These are phyloP conservation scores for Apiospora kogelbergensis DNA, from an alignment of 2,329 filamentous ascomycete species.

Conservation along the genomic window DNA sequence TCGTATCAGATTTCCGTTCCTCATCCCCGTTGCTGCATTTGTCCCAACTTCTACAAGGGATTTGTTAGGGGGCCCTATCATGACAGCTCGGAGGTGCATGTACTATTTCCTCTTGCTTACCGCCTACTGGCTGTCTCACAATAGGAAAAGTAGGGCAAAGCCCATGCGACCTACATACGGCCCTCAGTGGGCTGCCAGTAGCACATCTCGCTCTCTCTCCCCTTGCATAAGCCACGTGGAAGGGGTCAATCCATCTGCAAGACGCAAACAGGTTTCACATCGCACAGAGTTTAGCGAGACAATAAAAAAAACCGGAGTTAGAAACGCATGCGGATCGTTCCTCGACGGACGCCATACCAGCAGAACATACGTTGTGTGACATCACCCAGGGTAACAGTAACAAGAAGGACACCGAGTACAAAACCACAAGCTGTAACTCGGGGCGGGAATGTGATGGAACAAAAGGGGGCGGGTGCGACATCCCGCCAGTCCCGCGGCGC, in stretches of 20 bases:
- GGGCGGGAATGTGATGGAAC: neutral
- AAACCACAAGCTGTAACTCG: neutral
- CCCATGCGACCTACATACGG: neutral
- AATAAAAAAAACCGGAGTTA: neutral
- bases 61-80: neutral
- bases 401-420: neutral
- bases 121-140: neutral
- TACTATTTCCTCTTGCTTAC: neutral
- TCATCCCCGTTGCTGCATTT: neutral
- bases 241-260: neutral
- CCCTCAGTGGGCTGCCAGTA: neutral
- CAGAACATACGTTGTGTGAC: conserved; percentile 1
- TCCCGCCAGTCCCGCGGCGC: neutral
- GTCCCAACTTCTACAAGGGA: neutral
- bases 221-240: conserved; percentile 7
- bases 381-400: neutral
- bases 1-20: neutral
- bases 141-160: neutral
- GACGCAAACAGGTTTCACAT: neutral
- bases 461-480: neutral
- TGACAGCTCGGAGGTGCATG: neutral
- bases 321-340: neutral
- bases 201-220: neutral
- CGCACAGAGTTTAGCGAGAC: neutral
- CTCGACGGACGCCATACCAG: neutral